Conservation (phyloP, 768 basidiomycete genomes). For the Leccinum disarticulatum region DNA sequence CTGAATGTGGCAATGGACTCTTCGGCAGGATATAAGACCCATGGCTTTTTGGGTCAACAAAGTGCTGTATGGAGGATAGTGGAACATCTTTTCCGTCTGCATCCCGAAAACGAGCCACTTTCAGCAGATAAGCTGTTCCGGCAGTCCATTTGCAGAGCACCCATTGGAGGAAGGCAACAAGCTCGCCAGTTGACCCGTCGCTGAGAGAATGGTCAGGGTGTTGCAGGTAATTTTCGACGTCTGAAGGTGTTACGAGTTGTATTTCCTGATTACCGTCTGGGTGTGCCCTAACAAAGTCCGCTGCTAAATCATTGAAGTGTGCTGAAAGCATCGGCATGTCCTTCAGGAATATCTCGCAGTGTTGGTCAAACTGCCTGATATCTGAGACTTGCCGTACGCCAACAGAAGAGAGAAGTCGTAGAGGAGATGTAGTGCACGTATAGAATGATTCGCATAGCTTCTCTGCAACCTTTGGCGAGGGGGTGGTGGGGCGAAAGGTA, state of each 20-base stretch:
- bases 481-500: conserved; percentile 45
- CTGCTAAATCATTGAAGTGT: conserved; percentile 49
- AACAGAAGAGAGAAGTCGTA: background rate
- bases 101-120: conserved; percentile 40
- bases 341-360: conserved; percentile 43
- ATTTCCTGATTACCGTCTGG: background rate
- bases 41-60: conserved; percentile 46
- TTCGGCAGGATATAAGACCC: conserved; percentile 46
- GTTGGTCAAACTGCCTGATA: conserved; percentile 33
- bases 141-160: background rate
- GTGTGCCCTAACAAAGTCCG: conserved; percentile 41
- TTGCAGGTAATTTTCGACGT: conserved; percentile 1
- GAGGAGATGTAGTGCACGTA: conserved; percentile 39
- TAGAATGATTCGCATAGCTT: conserved; percentile 81
- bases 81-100: conserved; percentile 54
- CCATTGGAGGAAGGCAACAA: conserved; percentile 13
- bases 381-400: conserved; percentile 60
- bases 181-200: background rate
- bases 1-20: no score
- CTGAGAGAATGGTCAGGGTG: background rate
- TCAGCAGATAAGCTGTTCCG: background rate
- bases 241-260: background rate
- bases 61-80: conserved; percentile 61
- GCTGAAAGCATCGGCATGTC: conserved; percentile 69
- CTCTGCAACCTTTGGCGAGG: conserved; percentile 62